These are phyloP conservation scores for Aspergillus versicolor DNA, from an alignment of 2,329 filamentous ascomycete genomes.

Conservation along the genomic window DNA sequence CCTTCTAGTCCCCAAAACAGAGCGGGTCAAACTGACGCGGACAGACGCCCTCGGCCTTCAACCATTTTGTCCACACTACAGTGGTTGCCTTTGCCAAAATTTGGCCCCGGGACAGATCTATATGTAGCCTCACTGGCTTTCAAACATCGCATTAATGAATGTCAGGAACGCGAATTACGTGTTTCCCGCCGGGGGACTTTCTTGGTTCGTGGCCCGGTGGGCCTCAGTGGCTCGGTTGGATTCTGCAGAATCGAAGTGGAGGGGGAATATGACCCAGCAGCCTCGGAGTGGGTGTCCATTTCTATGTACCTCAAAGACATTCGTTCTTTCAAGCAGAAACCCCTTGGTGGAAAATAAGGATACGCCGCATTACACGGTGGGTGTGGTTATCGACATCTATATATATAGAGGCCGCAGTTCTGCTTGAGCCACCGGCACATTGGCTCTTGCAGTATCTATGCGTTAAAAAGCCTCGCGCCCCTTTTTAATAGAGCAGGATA, in stretches of 20 bases:
- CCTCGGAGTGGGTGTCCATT: conserved; percentile 29
- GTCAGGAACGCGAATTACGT: conserved; percentile 17
- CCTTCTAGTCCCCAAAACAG: conserved; percentile 16
- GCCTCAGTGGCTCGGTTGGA: conserved; percentile 32
- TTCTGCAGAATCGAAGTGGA: conserved; percentile 36
- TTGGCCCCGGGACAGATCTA: conserved; percentile 36
- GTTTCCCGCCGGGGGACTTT: conserved; percentile 34
- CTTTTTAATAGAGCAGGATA: neutral
- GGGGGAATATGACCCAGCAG: conserved; percentile 36
- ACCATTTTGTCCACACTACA: conserved; percentile 33
- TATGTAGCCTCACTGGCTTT: conserved; percentile 34
- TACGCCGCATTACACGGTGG: neutral
- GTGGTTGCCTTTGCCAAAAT: conserved; percentile 33
- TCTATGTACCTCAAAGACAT: conserved; percentile 34
- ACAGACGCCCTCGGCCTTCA: conserved; percentile 25
- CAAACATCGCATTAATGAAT: conserved; percentile 28
- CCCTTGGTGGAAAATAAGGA: conserved; percentile 21
- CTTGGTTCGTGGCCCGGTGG: conserved; percentile 35
- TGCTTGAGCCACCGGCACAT: neutral
- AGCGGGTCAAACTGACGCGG: conserved; percentile 15
- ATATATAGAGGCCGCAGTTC: neutral
- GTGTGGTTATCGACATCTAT: neutral
- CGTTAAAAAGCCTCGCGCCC: neutral
- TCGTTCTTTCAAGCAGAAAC: conserved; percentile 26
- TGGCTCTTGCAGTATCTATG: neutral